Evolutionary conservation across 805 yeast genomes (phyloP), one percentile per base, ranked within the genome.

Genomic region (Spathaspora passalidarum): DNA sequence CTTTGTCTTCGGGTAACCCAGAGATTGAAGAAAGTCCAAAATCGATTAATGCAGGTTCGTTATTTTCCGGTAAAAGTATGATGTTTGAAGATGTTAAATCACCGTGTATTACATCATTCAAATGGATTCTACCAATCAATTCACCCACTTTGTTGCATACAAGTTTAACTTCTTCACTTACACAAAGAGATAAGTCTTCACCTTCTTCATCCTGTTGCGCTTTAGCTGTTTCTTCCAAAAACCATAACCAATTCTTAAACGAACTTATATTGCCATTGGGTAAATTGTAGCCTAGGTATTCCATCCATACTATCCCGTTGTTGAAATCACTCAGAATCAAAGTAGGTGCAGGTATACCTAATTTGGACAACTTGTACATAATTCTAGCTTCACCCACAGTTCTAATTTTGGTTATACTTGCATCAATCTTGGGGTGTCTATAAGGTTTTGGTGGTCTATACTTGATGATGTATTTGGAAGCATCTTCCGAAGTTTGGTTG

Each of bases 41-140:
- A 60, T 94, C 99, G 45, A 94, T 94, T 52, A 94, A 64, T 26
- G 72, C 78, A 0, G 95, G 89, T 6, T 50, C 55, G 7, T 41
- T 49, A 6, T 38, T 16, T 3, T 52, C 49, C 4, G 50, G 46
- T 41, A 64, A 60, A 13, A 91, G 58, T 38, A 94, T 76, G 20
- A 90, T 80, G 57, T 94, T 94, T 0, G 98, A 91, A 18, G 92
- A 82, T 0, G 99, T 94, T 54, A 94, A 71, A 61, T 94, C 99
- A 1, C 99, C 99, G 64, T 94, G 99, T 20, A 89, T 82, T 60
- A 88, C 79, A 52, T 88, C 96, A 51, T 80, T 73, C 52, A 75
- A 58, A 64, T 94, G 99, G 55, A 94, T 65, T 36, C 75, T 64
- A 0, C 86, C 96, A 37, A 91, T 76, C 47, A 80, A 76, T 38